These are phyloP conservation scores for Neofusicoccum umdonicola DNA, from an alignment of 2,329 filamentous ascomycete species.

Conservation along the genomic window DNA sequence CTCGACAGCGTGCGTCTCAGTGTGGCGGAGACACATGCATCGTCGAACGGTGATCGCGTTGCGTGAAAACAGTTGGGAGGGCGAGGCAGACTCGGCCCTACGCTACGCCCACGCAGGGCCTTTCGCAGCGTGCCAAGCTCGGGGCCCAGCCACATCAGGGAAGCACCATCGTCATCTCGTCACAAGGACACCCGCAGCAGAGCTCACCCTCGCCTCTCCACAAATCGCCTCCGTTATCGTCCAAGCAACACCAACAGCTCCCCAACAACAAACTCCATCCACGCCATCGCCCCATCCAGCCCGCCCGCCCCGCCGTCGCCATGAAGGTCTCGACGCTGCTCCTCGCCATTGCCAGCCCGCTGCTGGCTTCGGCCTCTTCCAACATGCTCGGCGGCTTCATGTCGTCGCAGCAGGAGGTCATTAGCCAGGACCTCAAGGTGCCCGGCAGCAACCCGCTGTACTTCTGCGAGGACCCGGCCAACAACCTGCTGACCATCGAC, in stretches of 20 bases:
- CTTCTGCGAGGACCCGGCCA: conserved; percentile 68
- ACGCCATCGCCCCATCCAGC: not conserved
- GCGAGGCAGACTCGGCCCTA: not conserved
- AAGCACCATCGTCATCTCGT: conserved; percentile 10
- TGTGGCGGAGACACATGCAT: not conserved
- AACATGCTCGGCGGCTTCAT: conserved; percentile 13
- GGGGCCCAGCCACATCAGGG: conserved; percentile 6
- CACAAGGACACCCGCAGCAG: conserved; percentile 3
- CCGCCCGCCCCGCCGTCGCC: not conserved
- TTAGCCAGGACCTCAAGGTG: conserved; percentile 60
- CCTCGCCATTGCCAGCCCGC: conserved; percentile 14
- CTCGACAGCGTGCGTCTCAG: not conserved
- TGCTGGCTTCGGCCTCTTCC: not conserved
- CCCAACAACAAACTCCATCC: not conserved
- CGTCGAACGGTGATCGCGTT: not conserved
- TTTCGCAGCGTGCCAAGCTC: not conserved
- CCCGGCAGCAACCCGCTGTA: conserved; percentile 82
- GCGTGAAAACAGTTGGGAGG: not conserved
- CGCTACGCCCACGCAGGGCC: not conserved
- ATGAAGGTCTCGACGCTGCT: conserved; percentile 17
- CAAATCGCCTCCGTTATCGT: conserved; percentile 16
- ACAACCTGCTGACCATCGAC: conserved; percentile 73
- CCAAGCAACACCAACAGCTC: not conserved
- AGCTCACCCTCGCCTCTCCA: conserved; percentile 1
- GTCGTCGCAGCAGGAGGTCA: conserved; percentile 5